These are phyloP conservation scores for Luzula sylvatica DNA, from an alignment of 176 grass and related monocot species.

Conservation along the genomic window DNA sequence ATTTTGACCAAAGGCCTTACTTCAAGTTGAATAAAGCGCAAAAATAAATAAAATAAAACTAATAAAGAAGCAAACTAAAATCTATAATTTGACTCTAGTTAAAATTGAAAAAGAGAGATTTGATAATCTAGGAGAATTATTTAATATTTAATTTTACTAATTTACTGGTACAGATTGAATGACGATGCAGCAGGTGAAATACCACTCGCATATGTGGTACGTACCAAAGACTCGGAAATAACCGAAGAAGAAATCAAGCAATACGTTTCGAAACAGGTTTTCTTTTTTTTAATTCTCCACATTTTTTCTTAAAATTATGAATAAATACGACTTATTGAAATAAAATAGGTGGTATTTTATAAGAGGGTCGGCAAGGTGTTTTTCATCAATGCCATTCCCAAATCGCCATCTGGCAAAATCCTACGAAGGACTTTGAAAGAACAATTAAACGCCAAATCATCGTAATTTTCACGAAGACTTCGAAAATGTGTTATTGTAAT, in stretches of 20 bases:
- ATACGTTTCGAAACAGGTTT: slow-evolving; percentile 70
- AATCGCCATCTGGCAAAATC: slow-evolving; percentile 71
- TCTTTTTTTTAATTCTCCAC: not conserved
- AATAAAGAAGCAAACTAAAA: too few relatives aligned
- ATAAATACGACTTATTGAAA: not conserved
- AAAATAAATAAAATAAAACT: not conserved
- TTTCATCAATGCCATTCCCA: slow-evolving; percentile 48
- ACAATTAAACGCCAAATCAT: slow-evolving; percentile 26
- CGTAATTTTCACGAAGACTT: slow-evolving; percentile 9
- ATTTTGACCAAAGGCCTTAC: too few relatives aligned
- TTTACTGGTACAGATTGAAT: slow-evolving; percentile 41
- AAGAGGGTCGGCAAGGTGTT: slow-evolving; percentile 48
- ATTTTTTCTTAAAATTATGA: too few relatives aligned
- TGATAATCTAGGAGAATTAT: not conserved
- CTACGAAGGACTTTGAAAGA: slow-evolving; percentile 56
- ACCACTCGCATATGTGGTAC: slow-evolving; percentile 67
- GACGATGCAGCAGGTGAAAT: slow-evolving; percentile 75
- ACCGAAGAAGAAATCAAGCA: slow-evolving; percentile 79
- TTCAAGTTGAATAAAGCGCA: slow-evolving; percentile 10
- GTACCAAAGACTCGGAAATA: slow-evolving; percentile 39
- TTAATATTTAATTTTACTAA: slow-evolving; percentile 7
- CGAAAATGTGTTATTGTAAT: slow-evolving; percentile 4
- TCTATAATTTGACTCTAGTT: slow-evolving; percentile 9
- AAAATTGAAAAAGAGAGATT: too few relatives aligned
- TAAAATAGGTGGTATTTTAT: slow-evolving; percentile 62